A percentile compares a stretch with the other conserved stretches of the same genome.
These are phyloP conservation scores for Aristolochia contorta DNA, from an alignment of 164 flowering plant species.

Conservation along the genomic window DNA sequence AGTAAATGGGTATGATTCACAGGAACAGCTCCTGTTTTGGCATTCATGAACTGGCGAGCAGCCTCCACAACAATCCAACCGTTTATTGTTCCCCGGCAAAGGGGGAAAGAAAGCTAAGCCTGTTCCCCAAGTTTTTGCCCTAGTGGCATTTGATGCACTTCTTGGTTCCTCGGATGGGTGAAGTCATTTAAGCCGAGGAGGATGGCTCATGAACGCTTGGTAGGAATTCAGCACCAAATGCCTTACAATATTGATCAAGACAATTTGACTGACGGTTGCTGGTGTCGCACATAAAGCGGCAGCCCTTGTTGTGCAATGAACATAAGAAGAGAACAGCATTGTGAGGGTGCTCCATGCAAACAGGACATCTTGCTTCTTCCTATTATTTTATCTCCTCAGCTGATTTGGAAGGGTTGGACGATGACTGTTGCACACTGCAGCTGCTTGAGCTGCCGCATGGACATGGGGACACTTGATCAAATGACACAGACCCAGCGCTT, in stretches of 20 bases:
- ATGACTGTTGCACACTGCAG: constrained; percentile 18
- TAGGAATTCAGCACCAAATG: constrained; percentile 25
- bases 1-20: constrained; percentile 58
- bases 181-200: constrained; percentile 1
- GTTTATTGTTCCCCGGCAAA: constrained; percentile 65
- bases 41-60: constrained; percentile 79
- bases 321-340: constrained; percentile 81
- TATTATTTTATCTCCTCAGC: constrained; percentile 52
- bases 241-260: constrained; percentile 72
- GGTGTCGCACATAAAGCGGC: constrained; percentile 91
- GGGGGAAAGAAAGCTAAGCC: constrained; percentile 58
- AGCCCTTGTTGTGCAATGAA: constrained; percentile 73
- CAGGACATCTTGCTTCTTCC: constrained; percentile 92
- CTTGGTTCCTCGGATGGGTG: constrained; percentile 10
- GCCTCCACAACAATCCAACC: constrained; percentile 64
- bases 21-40: constrained; percentile 67
- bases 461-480: constrained; percentile 49
- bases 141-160: constrained; percentile 9
- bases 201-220: constrained; percentile 14
- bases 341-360: constrained; percentile 98
- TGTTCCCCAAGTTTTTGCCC: constrained; percentile 17
- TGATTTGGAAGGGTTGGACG: constrained; percentile 24
- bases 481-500: constrained; percentile 51
- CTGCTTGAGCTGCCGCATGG: constrained; percentile 53
- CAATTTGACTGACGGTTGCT: constrained; percentile 91